A percentile compares a stretch with the other conserved stretches of the same genome.
Evolutionary conservation across 2,329 filamentous ascomycete species (phyloP).

Genomic region (Camillea tinctor): DNA sequence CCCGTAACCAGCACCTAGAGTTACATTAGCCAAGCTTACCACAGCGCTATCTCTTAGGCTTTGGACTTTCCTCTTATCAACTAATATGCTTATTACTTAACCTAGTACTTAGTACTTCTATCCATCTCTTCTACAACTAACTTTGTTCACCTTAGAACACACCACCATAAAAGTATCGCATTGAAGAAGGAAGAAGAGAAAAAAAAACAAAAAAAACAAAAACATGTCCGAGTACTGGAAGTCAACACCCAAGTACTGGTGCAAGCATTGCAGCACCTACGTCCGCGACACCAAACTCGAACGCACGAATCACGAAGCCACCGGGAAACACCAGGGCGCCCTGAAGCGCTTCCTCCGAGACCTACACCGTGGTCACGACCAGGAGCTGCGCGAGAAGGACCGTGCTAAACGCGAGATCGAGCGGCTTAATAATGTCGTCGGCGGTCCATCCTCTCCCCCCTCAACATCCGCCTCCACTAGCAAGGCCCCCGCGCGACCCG

Average conservation of each 20-base stretch:
- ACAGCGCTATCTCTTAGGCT: no score
- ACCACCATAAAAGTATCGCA: no score
- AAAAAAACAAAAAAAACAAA: neutral
- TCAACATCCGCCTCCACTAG: slow-evolving; percentile 26
- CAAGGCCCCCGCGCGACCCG: slow-evolving; percentile 16
- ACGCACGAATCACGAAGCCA: slow-evolving; percentile 84
- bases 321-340: slow-evolving; percentile 76
- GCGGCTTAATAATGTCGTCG: slow-evolving; percentile 75
- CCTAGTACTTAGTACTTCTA: no score
- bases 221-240: slow-evolving; percentile 98
- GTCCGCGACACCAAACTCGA: slow-evolving; percentile 93
- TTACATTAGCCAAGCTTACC: no score
- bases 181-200: neutral
- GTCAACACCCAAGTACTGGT: slow-evolving; percentile 96
- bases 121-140: no score
- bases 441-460: slow-evolving; percentile 38
- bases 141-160: no score
- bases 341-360: slow-evolving; percentile 89
- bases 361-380: slow-evolving; percentile 81
- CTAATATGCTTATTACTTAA: no score
- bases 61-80: no score
- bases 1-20: no score
- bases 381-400: slow-evolving; percentile 77
- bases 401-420: slow-evolving; percentile 82
- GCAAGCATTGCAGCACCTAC: slow-evolving; percentile 90